Evolutionary conservation across 2,329 filamentous ascomycete species (phyloP), one percentile per base, ranked within the genome.

Genomic region (Bipolaris zeicola): DNA sequence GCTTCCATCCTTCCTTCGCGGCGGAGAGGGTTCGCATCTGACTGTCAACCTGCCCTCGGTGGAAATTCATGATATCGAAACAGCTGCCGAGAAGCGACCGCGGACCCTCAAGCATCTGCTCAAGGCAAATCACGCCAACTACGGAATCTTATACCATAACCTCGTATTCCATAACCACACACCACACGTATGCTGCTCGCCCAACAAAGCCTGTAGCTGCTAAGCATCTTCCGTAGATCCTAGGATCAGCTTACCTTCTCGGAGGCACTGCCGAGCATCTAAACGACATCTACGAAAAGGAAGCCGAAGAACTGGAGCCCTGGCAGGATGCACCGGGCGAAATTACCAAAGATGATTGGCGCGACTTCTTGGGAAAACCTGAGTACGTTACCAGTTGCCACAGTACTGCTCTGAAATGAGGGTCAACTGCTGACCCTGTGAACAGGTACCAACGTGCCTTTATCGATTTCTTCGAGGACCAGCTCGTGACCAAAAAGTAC

Each of bases 401-500:
- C 16, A 33, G 18, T 51, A 37, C 33, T 33, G n/a, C 8, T 14
- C 13, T 18, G 16, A 3, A 13, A 24, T n/a, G 24, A 7, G 47
- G 36, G 24, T 13, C n/a, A n/a, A 36, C 16, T 50, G 41, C 62
- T 69, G 36, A 71, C n/a, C 43, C 31, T 5, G 5, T 16, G 16
- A 31, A 18, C 67, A 86, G 81, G 60, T 97, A 96, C 71, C 92
- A 99, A 76, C 85, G 94, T 57, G 94, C 92, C 0, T 99, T 89
- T 71, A 82, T 99, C 53, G 93, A 99, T 74, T 98, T 95, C 73
- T 98, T 96, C 71, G 95, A 99, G 74, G 95, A 99, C 73, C 87
- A 92, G 68, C 81, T 98, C 28, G 92, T 91, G 3, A 79, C 80
- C 16, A 85, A 88, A 67, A 82, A 86, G 34, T 98, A 97, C 73